These are phyloP conservation scores for Tulasnella sp. DNA, from an alignment of 768 basidiomycete genomes.

Conservation along the genomic window DNA sequence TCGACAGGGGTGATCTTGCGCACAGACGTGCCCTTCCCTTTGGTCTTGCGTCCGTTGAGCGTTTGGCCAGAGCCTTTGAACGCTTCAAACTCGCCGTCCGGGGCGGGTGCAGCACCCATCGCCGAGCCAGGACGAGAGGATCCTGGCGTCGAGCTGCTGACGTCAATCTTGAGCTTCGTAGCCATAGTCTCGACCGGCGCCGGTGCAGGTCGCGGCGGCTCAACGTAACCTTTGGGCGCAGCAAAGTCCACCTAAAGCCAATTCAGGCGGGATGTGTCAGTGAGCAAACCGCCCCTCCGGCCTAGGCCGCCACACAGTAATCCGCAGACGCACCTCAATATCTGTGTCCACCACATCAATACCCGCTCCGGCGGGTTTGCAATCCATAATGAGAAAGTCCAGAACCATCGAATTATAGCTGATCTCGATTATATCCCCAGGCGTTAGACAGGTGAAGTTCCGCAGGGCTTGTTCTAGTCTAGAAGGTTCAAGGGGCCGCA, in stretches of 20 bases:
- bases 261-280: conserved; percentile 16
- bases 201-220: conserved; percentile 85
- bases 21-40: conserved; percentile 89
- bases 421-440: conserved; percentile 98
- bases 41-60: conserved; percentile 86
- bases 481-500: conserved; percentile 23
- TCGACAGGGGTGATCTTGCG: conserved; percentile 79
- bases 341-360: conserved; percentile 94
- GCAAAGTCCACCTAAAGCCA: conserved; percentile 79
- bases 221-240: conserved; percentile 88
- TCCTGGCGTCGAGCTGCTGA: conserved; percentile 82
- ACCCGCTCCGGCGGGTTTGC: conserved; percentile 80
- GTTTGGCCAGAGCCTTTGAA: conserved; percentile 97
- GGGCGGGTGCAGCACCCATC: conserved; percentile 42
- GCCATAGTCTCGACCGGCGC: conserved; percentile 90
- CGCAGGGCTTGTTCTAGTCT: conserved; percentile 95
- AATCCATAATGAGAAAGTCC: conserved; percentile 94
- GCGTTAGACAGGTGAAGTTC: conserved; percentile 88
- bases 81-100: conserved; percentile 57
- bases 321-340: conserved; percentile 58
- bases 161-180: conserved; percentile 92
- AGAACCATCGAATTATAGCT: conserved; percentile 96
- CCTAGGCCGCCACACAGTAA: neutral
- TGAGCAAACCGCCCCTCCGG: neutral
- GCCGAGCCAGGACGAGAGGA: conserved; percentile 81